Conservation (phyloP, 2,329 filamentous ascomycete species). For the Fusarium avenaceum region DNA sequence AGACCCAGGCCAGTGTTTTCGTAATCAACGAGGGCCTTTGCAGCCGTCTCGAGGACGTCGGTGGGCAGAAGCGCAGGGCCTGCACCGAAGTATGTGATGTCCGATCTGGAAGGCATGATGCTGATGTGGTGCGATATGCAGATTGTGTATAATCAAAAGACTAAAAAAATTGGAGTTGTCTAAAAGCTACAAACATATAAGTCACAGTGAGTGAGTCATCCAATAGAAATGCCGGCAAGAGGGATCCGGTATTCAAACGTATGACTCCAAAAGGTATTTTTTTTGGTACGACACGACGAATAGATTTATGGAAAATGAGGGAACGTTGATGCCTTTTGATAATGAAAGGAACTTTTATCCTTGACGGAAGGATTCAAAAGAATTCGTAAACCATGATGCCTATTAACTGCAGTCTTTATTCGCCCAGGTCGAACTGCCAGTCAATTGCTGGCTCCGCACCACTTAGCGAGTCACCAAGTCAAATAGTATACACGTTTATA, state of each 20-base stretch:
- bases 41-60: constrained; percentile 80
- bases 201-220: constrained; percentile 45
- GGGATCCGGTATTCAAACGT: constrained; percentile 30
- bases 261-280: constrained; percentile 25
- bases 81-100: constrained; percentile 89
- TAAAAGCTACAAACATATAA: constrained; percentile 21
- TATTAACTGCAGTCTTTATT: constrained; percentile 35
- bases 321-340: not conserved
- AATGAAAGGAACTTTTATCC: not conserved
- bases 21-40: constrained; percentile 84
- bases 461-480: not conserved
- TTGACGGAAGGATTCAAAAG: constrained; percentile 10
- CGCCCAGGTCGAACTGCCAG: constrained; percentile 19
- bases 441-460: constrained; percentile 27
- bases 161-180: constrained; percentile 34
- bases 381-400: no score
- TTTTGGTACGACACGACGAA: not conserved
- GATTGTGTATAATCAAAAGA: constrained; percentile 21
- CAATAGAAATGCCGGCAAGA: constrained; percentile 42
- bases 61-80: constrained; percentile 91
- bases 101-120: constrained; percentile 77
- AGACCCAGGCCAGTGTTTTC: constrained; percentile 85
- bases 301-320: constrained; percentile 9
- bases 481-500: not conserved
- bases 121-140: constrained; percentile 15